Evolutionary conservation across 805 yeast species (phyloP).

Genomic region (Cyberlindnera maritima): DNA sequence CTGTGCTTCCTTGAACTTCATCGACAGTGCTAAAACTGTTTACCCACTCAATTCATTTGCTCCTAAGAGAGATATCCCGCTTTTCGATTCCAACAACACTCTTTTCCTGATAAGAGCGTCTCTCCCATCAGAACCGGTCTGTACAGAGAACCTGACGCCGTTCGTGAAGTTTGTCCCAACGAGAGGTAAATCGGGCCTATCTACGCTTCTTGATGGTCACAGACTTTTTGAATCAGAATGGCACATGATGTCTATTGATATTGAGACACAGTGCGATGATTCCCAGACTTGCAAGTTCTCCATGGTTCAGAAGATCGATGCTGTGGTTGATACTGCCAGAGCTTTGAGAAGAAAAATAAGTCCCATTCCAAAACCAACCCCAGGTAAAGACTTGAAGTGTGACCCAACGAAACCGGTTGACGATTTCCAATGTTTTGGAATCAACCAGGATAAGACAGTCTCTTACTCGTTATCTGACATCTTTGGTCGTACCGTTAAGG

Average conservation of each 20-base stretch:
- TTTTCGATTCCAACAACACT: slow-evolving; percentile 33
- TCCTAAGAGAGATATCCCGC: slow-evolving; percentile 26
- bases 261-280: slow-evolving; percentile 51
- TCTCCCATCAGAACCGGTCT: slow-evolving; percentile 90
- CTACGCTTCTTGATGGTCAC: slow-evolving; percentile 86
- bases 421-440: slow-evolving; percentile 76
- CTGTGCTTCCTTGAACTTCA: slow-evolving; percentile 91
- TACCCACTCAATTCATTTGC: slow-evolving; percentile 46
- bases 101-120: slow-evolving; percentile 74
- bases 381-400: slow-evolving; percentile 71
- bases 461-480: slow-evolving; percentile 57
- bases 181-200: slow-evolving; percentile 84
- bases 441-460: slow-evolving; percentile 45
- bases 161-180: slow-evolving; percentile 88
- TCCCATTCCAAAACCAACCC: slow-evolving; percentile 79
- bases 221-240: slow-evolving; percentile 86
- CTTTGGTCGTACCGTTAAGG: slow-evolving; percentile 66
- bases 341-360: slow-evolving; percentile 57
- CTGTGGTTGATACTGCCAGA: slow-evolving; percentile 69
- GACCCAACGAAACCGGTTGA: slow-evolving; percentile 60
- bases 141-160: slow-evolving; percentile 96
- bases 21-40: slow-evolving; percentile 77
- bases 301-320: slow-evolving; percentile 65
- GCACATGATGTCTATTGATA: slow-evolving; percentile 91
- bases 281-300: slow-evolving; percentile 41